Evolutionary conservation across 1,139 yeast genomes (phyloP).

Genomic region (Diutina siamensis): DNA sequence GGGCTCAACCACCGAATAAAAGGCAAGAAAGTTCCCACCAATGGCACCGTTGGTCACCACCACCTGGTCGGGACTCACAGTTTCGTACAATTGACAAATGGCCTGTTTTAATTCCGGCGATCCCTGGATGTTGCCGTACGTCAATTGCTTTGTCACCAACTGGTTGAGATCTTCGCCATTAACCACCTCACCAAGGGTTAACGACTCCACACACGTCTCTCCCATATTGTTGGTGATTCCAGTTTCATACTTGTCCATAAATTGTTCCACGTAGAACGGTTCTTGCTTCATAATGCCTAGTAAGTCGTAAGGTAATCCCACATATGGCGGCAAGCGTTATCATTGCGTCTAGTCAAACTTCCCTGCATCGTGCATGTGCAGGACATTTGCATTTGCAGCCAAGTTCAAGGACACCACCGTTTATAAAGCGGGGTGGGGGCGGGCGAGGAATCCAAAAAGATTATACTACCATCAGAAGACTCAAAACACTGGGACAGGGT

Average conservation of each 20-base stretch:
- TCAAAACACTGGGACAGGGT: neutral
- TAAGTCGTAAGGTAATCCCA: too few relatives aligned
- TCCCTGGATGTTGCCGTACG: slow-evolving; percentile 41
- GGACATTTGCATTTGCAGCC: too few relatives aligned
- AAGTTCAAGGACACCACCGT: too few relatives aligned
- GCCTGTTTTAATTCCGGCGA: slow-evolving; percentile 24
- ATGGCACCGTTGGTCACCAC: slow-evolving; percentile 48
- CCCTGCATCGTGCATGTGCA: too few relatives aligned
- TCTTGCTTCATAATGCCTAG: slow-evolving; percentile 26
- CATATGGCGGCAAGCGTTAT: too few relatives aligned
- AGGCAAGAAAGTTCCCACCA: slow-evolving; percentile 41
- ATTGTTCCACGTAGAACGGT: slow-evolving; percentile 43
- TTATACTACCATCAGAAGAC: neutral
- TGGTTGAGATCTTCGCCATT: slow-evolving; percentile 11
- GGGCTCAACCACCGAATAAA: slow-evolving; percentile 34
- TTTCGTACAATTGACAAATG: slow-evolving; percentile 26
- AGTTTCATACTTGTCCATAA: slow-evolving; percentile 42
- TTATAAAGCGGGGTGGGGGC: neutral
- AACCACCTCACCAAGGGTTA: slow-evolving; percentile 29
- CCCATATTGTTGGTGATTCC: slow-evolving; percentile 32
- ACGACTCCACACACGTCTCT: slow-evolving; percentile 42
- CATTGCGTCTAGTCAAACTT: too few relatives aligned
- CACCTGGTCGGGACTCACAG: slow-evolving; percentile 20
- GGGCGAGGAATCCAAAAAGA: neutral
- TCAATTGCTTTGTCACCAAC: slow-evolving; percentile 16